Evolutionary conservation across 2,329 filamentous ascomycete species (phyloP), one percentile per base, ranked within the genome.

Genomic region (Fusarium sp.): DNA sequence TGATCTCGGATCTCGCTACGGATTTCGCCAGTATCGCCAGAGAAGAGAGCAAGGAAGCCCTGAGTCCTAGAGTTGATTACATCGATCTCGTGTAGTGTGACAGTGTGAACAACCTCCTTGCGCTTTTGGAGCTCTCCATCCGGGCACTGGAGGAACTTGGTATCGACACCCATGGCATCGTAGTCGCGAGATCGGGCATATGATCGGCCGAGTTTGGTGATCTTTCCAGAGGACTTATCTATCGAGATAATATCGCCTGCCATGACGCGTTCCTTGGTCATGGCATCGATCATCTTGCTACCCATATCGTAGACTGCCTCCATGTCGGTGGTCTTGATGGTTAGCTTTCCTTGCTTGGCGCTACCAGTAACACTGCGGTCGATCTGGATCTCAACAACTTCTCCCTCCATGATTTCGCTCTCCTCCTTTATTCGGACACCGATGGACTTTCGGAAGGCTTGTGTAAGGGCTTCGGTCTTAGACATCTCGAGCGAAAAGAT

Each of bases 291-390:
- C 96, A 99, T 98, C 85, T 98, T 98, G 75, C 93, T 95, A 73
- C 96, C 96, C 95, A 99, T 98, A 79, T 99, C 96, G 85, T 98
- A 99, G 74, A 99, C 93, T 17, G 96, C 97, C 84, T 99, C 96
- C 96, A 99, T 99, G 82, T 99, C 96, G 65, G 95, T 98, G 15
- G 96, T 99, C 86, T 99, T 99, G 86, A 99, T 97, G 25, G 96
- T 99, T 73, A 99, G 91, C 84, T 99, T 99, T 79, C 96, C 96
- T 87, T 98, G 95, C 87, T 98, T 99, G 79, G 96, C 97, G 75
- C 93, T 94, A 53, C 96, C 96, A 18, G 96, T 98, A 60, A 99
- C 94, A 78, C 95, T 98, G 75, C 96, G 90, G 83, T 99, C 96
- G 72, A 98, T 98, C 83, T 98, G 95, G 69, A 99, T 98, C 84